A percentile compares a stretch with the other conserved stretches of the same genome.
phyloP scores from a whole-genome alignment of 2,329 filamentous ascomycete species.

The Cylindrodendrum hubeiense region DNA sequence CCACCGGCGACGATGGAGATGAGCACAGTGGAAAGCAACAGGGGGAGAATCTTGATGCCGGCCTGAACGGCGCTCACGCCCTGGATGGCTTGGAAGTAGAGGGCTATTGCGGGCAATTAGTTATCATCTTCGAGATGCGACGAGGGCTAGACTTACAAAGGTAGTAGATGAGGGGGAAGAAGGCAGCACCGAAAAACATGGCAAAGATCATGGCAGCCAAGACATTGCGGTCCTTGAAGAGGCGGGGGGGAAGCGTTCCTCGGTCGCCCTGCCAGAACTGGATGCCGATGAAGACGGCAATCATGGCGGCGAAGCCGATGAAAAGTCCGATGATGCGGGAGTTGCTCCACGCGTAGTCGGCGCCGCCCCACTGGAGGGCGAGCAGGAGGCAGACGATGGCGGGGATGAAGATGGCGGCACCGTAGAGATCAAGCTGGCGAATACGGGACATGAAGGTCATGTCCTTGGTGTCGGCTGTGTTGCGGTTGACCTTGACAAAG shows the following conservation, averaged over 20 bases:
- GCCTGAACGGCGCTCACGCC: conserved; percentile 65
- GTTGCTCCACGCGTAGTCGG: conserved; percentile 63
- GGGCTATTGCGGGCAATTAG: conserved; percentile 48
- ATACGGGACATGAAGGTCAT: conserved; percentile 53
- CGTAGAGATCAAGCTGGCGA: conserved; percentile 61
- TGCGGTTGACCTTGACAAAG: conserved; percentile 57
- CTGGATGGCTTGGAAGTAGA: conserved; percentile 68
- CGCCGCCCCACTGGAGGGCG: conserved; percentile 69
- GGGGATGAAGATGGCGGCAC: conserved; percentile 64
- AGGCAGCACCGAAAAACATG: conserved; percentile 62
- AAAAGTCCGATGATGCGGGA: conserved; percentile 64
- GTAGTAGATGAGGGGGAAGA: conserved; percentile 67
- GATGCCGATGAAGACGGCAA: conserved; percentile 60
- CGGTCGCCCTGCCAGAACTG: conserved; percentile 57
- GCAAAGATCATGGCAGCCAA: conserved; percentile 57
- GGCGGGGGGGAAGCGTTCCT: conserved; percentile 60
- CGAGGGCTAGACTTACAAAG: conserved; percentile 53
- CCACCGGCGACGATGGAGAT: conserved; percentile 59
- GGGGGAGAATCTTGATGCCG: conserved; percentile 66
- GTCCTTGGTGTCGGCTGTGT: conserved; percentile 47
- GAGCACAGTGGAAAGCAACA: conserved; percentile 64
- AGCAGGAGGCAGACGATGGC: conserved; percentile 66
- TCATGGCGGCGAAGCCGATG: conserved; percentile 60
- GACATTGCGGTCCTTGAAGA: conserved; percentile 59
- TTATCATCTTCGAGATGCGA: background rate